phyloP scores from a whole-genome alignment of 306 rosid species.

The Gleditsia sinensis region DNA sequence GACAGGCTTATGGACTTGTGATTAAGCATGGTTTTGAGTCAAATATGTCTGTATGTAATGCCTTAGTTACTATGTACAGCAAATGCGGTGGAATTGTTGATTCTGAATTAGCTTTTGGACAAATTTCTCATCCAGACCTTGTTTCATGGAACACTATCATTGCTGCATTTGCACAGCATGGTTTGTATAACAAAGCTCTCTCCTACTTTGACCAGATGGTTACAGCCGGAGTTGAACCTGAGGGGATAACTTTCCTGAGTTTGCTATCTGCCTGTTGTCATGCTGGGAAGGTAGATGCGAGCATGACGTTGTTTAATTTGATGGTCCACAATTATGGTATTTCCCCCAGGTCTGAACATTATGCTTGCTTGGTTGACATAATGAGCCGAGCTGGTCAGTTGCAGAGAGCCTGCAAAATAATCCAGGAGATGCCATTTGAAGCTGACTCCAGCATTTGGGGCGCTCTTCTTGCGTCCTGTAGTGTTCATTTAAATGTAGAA shows the following conservation, averaged over 20 bases:
- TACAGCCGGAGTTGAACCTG: not conserved
- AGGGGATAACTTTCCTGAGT: slow-evolving; percentile 13
- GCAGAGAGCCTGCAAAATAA: slow-evolving; percentile 43
- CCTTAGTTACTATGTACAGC: slow-evolving; percentile 15
- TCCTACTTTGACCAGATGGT: slow-evolving; percentile 2
- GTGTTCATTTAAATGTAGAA: slow-evolving; percentile 44
- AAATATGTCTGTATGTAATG: not conserved
- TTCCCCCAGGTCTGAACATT: slow-evolving; percentile 50
- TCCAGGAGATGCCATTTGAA: slow-evolving; percentile 38
- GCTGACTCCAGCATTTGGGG: slow-evolving; percentile 50
- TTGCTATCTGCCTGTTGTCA: slow-evolving; percentile 10
- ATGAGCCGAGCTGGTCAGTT: slow-evolving; percentile 51
- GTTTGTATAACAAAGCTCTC: not conserved
- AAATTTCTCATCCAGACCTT: slow-evolving; percentile 9
- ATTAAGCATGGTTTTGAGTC: slow-evolving; percentile 10
- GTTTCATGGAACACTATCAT: slow-evolving; percentile 19
- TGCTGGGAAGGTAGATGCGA: slow-evolving; percentile 37
- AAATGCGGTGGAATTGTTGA: not conserved
- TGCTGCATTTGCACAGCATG: slow-evolving; percentile 21
- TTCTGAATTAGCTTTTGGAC: not conserved
- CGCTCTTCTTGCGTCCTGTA: slow-evolving; percentile 35
- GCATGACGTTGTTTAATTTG: slow-evolving; percentile 35
- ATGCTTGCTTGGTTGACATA: slow-evolving; percentile 44
- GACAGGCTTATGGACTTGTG: not conserved
- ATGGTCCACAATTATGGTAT: slow-evolving; percentile 43